phyloP scores from a whole-genome alignment of 2,329 filamentous ascomycete species.

The Penicillium sp. region DNA sequence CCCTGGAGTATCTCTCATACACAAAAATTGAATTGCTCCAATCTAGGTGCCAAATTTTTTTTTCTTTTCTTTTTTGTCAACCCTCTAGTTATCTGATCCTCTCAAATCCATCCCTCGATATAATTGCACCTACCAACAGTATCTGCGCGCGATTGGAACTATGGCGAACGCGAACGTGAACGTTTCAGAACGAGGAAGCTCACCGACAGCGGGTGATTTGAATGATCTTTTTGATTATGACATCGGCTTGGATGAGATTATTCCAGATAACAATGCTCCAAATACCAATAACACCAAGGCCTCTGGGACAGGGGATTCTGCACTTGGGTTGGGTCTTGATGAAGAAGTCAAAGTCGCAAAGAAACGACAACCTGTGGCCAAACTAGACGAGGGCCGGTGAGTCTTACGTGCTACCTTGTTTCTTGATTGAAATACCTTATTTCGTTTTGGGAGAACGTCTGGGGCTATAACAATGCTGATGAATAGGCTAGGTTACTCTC shows the following conservation, averaged over 20 bases:
- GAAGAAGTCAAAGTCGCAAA: conserved; percentile 81
- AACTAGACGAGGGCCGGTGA: conserved; percentile 79
- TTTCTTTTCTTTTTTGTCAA: neutral
- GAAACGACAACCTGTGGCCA: conserved; percentile 73
- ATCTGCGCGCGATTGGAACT: neutral
- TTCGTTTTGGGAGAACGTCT: neutral
- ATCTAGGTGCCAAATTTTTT: neutral
- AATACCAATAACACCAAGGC: conserved; percentile 23
- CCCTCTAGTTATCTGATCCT: neutral
- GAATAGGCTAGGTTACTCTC: conserved; percentile 68
- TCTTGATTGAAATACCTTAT: neutral
- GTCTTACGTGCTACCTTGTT: conserved; percentile 2
- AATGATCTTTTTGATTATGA: conserved; percentile 78
- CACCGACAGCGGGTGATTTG: conserved; percentile 48
- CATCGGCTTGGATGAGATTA: conserved; percentile 55
- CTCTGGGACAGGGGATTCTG: conserved; percentile 40
- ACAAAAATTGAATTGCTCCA: neutral
- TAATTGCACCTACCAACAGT: neutral
- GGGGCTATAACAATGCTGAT: neutral
- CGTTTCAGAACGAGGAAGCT: conserved; percentile 13
- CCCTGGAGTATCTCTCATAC: neutral
- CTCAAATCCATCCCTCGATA: neutral
- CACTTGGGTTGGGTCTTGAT: conserved; percentile 71
- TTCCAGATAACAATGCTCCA: conserved; percentile 38
- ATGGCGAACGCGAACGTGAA: conserved; percentile 11